phyloP scores from a whole-genome alignment of 208 protist genomes.

The Balamuthia mandrillaris region DNA sequence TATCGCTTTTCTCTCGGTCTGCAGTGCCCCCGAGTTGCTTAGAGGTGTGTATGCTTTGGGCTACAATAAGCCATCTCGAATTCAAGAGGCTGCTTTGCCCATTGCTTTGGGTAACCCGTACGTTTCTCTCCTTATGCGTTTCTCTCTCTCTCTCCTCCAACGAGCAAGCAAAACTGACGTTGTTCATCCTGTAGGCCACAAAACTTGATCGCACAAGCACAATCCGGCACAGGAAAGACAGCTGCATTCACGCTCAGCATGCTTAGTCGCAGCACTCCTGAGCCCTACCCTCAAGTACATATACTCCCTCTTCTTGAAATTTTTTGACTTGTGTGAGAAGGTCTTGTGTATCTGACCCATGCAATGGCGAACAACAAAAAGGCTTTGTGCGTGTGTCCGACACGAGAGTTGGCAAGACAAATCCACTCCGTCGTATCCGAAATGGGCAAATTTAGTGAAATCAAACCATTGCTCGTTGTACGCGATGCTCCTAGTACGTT shows the following conservation, averaged over 20 bases:
- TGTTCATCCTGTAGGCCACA: background rate
- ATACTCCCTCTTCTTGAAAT: background rate
- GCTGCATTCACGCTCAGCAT: slow-evolving; percentile 72
- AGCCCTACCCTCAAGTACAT: slow-evolving; percentile 34
- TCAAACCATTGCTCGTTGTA: slow-evolving; percentile 42
- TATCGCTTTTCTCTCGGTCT: background rate
- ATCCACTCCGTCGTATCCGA: slow-evolving; percentile 41
- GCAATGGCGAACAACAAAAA: slow-evolving; percentile 34
- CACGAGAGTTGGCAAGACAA: slow-evolving; percentile 66
- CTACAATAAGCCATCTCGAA: slow-evolving; percentile 69
- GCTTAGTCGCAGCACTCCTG: slow-evolving; percentile 57
- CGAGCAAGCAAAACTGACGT: background rate
- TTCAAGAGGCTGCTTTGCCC: slow-evolving; percentile 70
- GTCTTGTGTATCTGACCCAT: background rate
- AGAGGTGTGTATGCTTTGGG: slow-evolving; percentile 68
- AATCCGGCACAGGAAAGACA: slow-evolving; percentile 77
- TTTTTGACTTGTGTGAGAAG: background rate
- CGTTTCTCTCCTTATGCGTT: background rate
- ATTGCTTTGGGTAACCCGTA: slow-evolving; percentile 42
- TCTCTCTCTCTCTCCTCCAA: background rate
- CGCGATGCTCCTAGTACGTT: slow-evolving; percentile 1
- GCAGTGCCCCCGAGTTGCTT: slow-evolving; percentile 53
- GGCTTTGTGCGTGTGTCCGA: slow-evolving; percentile 64
- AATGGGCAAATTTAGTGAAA: slow-evolving; percentile 54
- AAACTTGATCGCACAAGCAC: slow-evolving; percentile 71